phyloP scores from a whole-genome alignment of 805 yeast genomes.

The Lipomyces yamadae region DNA sequence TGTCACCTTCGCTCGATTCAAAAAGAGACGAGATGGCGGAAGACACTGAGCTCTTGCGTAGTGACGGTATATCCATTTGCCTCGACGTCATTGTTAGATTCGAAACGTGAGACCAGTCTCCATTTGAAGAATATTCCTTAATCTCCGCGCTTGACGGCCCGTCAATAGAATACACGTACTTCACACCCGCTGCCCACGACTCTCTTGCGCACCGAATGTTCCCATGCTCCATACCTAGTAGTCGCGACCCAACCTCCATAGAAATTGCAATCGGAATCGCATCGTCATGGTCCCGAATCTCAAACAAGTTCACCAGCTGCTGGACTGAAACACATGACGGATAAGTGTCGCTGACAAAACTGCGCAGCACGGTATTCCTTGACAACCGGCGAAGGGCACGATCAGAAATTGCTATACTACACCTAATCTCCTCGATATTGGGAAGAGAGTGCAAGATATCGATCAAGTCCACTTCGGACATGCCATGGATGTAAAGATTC shows the following conservation, averaged over 20 bases:
- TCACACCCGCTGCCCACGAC: neutral
- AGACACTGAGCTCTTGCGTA: neutral
- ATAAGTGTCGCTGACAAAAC: constrained; percentile 2
- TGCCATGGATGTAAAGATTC: constrained; percentile 12
- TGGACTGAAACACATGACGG: constrained; percentile 11
- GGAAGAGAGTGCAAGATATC: constrained; percentile 3
- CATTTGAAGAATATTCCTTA: neutral
- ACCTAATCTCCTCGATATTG: neutral
- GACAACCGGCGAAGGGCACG: neutral
- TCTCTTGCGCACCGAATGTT: neutral
- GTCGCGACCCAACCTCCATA: constrained; percentile 14
- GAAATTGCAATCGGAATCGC: constrained; percentile 8
- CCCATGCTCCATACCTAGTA: neutral
- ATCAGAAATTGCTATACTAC: constrained; percentile 6
- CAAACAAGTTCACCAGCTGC: constrained; percentile 3
- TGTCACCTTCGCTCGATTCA: constrained; percentile 1
- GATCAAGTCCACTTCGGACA: constrained; percentile 6
- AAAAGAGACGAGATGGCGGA: neutral
- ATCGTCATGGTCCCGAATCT: constrained; percentile 13
- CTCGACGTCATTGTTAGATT: neutral
- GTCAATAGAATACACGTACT: constrained; percentile 6
- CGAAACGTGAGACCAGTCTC: neutral
- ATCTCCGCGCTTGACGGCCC: constrained; percentile 3
- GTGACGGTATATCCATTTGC: neutral
- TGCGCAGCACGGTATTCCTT: neutral